phyloP scores from a whole-genome alignment of 2,329 filamentous ascomycete genomes.

The Cladophialophora immunda region DNA sequence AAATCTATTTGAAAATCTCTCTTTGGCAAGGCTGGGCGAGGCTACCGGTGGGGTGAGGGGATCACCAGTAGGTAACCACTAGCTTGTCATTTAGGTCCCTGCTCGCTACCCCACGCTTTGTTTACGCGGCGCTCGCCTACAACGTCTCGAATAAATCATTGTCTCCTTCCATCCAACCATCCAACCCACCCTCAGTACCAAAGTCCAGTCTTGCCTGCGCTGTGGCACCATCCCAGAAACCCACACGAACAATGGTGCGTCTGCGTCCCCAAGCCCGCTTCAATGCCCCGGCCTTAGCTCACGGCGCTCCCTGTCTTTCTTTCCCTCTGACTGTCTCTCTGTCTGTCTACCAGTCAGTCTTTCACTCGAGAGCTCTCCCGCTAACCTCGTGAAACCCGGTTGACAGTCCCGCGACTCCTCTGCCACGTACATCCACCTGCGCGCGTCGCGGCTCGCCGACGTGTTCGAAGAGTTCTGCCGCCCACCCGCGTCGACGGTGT shows the following conservation, averaged over 20 bases:
- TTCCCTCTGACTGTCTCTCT: not conserved
- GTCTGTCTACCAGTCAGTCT: not conserved
- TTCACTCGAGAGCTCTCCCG: not conserved
- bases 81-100: not conserved
- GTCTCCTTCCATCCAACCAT: too few relatives aligned
- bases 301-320: too few relatives aligned
- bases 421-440: slow-evolving; percentile 58
- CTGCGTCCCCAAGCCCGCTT: too few relatives aligned
- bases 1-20: too few relatives aligned
- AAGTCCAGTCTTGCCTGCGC: too few relatives aligned
- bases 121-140: too few relatives aligned
- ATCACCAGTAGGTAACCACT: not conserved
- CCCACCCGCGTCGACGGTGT: slow-evolving; percentile 48
- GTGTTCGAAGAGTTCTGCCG: slow-evolving; percentile 61
- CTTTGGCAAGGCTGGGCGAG: not conserved
- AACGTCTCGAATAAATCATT: too few relatives aligned
- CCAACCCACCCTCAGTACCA: too few relatives aligned
- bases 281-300: too few relatives aligned
- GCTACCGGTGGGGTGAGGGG: not conserved
- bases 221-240: too few relatives aligned
- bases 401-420: slow-evolving; percentile 59
- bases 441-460: slow-evolving; percentile 58
- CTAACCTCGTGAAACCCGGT: not conserved
- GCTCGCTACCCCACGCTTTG: too few relatives aligned
- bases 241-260: too few relatives aligned